Percentiles rank a stretch among this genome's conserved stretches.
Evolutionary conservation across 2,329 filamentous ascomycete species (phyloP).

Genomic region (Claviceps sp.): DNA sequence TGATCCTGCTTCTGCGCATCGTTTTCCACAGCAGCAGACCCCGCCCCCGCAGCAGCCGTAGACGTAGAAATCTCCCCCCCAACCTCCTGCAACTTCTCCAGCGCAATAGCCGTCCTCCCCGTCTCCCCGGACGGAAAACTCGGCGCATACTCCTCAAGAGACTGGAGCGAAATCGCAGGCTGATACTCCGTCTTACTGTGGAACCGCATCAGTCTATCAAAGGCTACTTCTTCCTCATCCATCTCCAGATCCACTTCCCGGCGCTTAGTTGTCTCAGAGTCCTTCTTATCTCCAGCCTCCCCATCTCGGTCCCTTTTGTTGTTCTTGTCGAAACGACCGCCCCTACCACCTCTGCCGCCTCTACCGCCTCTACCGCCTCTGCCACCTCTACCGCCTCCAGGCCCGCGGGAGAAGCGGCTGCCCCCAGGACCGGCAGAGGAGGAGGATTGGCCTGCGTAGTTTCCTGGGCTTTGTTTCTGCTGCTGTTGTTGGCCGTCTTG

Average conservation of each 20-base stretch:
- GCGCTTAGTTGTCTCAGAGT: no score
- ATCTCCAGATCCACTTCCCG: no score
- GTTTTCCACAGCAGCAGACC: no score
- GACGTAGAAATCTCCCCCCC: conserved; percentile 6
- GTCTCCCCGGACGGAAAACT: conserved; percentile 14
- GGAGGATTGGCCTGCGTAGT: neutral
- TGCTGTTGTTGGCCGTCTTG: neutral
- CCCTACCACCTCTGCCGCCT: conserved; percentile 6
- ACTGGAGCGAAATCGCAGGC: conserved; percentile 21
- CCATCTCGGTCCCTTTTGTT: conserved; percentile 7
- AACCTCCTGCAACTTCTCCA: conserved; percentile 23
- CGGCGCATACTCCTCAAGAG: conserved; percentile 19
- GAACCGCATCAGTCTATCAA: conserved; percentile 16
- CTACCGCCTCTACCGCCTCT: conserved; percentile 7
- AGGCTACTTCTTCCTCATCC: no score
- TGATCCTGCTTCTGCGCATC: conserved; percentile 16
- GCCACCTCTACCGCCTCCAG: conserved; percentile 9
- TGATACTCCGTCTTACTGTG: conserved; percentile 18
- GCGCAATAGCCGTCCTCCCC: conserved; percentile 19
- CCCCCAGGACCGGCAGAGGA: conserved; percentile 5
- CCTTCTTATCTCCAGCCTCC: conserved; percentile 4
- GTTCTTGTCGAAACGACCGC: conserved; percentile 13
- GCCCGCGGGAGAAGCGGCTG: conserved; percentile 8
- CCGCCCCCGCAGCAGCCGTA: no score
- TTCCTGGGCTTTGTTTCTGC: neutral